Base-by-base conservation (phyloP, 2,329 filamentous ascomycete genomes). In the Magnaporthiopsis incrustans region DNA sequence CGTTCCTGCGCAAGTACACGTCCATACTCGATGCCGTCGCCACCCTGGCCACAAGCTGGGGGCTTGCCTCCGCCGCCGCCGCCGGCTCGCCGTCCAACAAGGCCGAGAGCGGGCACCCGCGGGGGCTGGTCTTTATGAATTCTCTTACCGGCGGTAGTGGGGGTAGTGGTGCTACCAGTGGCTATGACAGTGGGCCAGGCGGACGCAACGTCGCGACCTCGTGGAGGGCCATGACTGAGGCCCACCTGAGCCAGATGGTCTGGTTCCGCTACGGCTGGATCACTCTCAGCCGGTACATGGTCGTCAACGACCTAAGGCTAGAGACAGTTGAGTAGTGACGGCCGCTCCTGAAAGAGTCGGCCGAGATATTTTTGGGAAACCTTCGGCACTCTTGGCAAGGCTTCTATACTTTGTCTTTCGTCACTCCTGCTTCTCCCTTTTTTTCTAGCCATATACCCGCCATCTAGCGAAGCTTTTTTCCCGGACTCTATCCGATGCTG, bases 221-320 rank as follows among this genome's bases (percentile, higher is more conserved):
- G 10, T 89, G 93, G 78, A 82, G 79, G 64, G 93, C 95, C 38
- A 99, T 99, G 95, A 92, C 90, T 1, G 82, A 84, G 64, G 94
- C 91, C 33, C 95, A 99, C 79, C 82, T 87, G 77, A 97, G 92
- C 75, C 95, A 99, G 82, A 99, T 99, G 95, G 86, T 91, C 53
- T 99, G 95, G 95, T 99, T 98, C 73, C 86, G 95, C 10, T 98
- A 92, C 85, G 91, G 92, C 3, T 99, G 93, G 92, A 97, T 99
- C 72, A 83, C 85, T 0, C 74, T 97, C 65, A 95, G 92, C 71
- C 82, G 95, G 66, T 99, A 98, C 77, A 98, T 99, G 95, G 84
- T 92, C 65, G 84, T 98, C 38, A 99, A 99, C 76, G 93, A 98
- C 74, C 73, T 99, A 76, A 83, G 81, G 72, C 73, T 85, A 38